Base-by-base conservation (phyloP, 345 rosid species). In the Camelina sativa region DNA sequence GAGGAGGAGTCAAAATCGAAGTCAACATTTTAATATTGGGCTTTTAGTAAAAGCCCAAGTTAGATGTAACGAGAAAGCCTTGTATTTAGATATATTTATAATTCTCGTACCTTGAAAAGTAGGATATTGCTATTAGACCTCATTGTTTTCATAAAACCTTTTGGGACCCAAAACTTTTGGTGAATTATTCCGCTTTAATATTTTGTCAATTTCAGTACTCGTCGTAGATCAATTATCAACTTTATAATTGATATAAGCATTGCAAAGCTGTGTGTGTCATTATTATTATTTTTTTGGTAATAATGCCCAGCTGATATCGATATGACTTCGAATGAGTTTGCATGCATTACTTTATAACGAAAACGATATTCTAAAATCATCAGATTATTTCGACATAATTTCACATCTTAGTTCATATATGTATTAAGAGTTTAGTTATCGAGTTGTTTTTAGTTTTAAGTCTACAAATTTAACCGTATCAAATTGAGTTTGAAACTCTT, bases 1-100 rank as follows among this genome's bases (percentile, higher is more conserved):
- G 54, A 72, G 28, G 28, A 25, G 25, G 22, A 20, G 76, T 73
- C 57, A 32, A 25, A 68, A 64, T 3, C 62, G 13, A 8, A 63
- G 10, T 63, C 70, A 62, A 73, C 51, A 34, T 22, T 15, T 57
- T 17, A 20, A 20, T 3, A 34, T n/a, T 74, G 72, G 78, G 78
- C 66, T 46, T 65, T 64, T 65, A 2, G 15, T 15, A 34, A 32
- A 4, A 23, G 77, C 77, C 71, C 71, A 74, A 11, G 17, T 62
- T 0, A 48, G 7, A n/a, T 28, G 15, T 38, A 11, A 37, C 5
- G 20, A 25, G 16, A 32, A 72, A 53, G 48, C 57, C 65, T 13
- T 11, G 40, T 65, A 22, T 7, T 41, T 62, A 37, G 0, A 48
- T 67, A 25, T 50, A 67, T 67, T 65, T 76, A 19, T 61, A 38